Evolutionary conservation across 306 rosid species (phyloP).

Genomic region (Lathyrus aphaca): DNA sequence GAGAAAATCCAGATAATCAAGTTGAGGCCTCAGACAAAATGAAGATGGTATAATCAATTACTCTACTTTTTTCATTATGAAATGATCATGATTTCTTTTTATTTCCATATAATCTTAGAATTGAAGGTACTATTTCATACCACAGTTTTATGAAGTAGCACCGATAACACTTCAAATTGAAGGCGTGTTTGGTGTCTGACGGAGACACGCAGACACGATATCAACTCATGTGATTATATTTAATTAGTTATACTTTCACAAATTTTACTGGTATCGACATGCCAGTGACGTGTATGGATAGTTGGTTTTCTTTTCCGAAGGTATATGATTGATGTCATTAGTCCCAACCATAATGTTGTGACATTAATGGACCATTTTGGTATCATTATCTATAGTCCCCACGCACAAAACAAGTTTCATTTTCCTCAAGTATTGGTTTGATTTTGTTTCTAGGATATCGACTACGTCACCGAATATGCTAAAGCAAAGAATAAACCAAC

Average conservation of each 20-base stretch:
- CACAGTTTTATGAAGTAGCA: no score
- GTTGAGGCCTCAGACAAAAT: slow-evolving; percentile 52
- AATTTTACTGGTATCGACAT: neutral
- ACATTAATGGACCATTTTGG: slow-evolving; percentile 35
- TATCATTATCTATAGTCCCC: slow-evolving; percentile 36
- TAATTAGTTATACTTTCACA: neutral
- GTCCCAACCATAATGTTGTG: slow-evolving; percentile 34
- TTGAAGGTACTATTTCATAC: neutral
- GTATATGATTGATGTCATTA: slow-evolving; percentile 17
- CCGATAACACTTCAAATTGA: no score
- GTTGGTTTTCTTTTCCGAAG: neutral
- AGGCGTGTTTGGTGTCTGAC: neutral
- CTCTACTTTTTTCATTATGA: slow-evolving; percentile 19
- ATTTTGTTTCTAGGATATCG: slow-evolving; percentile 61
- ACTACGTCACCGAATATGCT: slow-evolving; percentile 52
- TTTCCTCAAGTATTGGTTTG: slow-evolving; percentile 43
- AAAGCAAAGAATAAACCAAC: slow-evolving; percentile 53
- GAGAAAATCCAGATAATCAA: slow-evolving; percentile 47
- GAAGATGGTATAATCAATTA: slow-evolving; percentile 64
- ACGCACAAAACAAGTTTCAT: slow-evolving; percentile 18
- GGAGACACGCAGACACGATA: neutral
- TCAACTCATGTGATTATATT: neutral
- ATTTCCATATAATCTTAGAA: neutral
- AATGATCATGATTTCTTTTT: neutral
- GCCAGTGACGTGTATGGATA: neutral